A percentile compares a stretch with the other conserved stretches of the same genome.
Conservation (phyloP, 2,329 filamentous ascomycete species). For the Sarocladium kiliense region DNA sequence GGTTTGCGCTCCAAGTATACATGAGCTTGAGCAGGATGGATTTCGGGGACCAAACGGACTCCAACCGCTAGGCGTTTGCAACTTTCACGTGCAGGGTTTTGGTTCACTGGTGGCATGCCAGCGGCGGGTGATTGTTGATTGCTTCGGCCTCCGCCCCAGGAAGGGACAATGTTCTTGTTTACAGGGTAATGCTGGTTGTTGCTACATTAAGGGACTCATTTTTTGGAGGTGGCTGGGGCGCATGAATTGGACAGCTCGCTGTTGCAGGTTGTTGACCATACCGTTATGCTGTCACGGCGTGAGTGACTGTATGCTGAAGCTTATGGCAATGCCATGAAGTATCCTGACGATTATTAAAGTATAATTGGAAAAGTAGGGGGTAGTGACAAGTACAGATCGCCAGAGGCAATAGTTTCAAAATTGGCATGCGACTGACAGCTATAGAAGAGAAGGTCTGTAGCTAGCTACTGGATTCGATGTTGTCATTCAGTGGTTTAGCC, state of each 20-base stretch:
- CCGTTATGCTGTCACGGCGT: background rate
- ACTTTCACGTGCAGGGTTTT: conserved; percentile 5
- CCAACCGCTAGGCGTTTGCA: conserved; percentile 8
- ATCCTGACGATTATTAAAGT: too few species aligned
- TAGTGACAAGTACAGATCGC: too few species aligned
- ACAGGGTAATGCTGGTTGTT: conserved; percentile 5
- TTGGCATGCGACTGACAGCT: too few species aligned
- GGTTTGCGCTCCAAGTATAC: background rate
- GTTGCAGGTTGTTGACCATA: background rate
- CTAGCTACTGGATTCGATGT: too few species aligned
- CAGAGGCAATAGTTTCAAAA: too few species aligned
- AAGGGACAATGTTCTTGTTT: conserved; percentile 6
- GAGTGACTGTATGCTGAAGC: background rate
- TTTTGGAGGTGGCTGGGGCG: background rate
- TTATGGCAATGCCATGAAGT: too few species aligned
- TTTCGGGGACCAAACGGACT: background rate
- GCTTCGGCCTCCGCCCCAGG: background rate
- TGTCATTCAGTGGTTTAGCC: background rate
- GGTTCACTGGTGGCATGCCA: conserved; percentile 1
- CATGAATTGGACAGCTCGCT: conserved; percentile 2
- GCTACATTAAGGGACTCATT: background rate
- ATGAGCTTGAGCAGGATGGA: background rate
- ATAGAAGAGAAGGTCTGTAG: too few species aligned
- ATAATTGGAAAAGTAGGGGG: too few species aligned
- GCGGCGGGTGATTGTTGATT: background rate